phyloP scores from a whole-genome alignment of 495 filamentous ascomycete genomes.

The Daldinia grandis region DNA sequence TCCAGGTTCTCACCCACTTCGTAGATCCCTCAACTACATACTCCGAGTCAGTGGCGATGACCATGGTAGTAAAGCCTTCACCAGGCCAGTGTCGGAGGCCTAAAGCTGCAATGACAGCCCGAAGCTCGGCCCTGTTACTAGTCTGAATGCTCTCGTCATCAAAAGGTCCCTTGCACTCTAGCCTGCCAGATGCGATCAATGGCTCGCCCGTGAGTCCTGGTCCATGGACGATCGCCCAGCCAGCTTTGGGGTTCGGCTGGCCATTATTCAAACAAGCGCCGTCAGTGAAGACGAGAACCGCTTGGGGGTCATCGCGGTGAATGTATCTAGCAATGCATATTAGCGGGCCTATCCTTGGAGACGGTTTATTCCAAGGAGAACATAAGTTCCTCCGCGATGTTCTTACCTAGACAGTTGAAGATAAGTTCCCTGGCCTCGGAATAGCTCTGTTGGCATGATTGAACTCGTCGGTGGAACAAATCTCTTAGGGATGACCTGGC shows the following conservation, averaged over 20 bases:
- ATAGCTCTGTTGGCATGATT: slow-evolving; percentile 36
- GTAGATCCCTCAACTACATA: slow-evolving; percentile 55
- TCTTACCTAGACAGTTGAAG: slow-evolving; percentile 23
- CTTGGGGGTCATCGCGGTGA: slow-evolving; percentile 30
- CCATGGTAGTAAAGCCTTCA: slow-evolving; percentile 51
- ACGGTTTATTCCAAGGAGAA: background rate
- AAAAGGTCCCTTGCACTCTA: slow-evolving; percentile 49
- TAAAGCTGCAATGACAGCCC: slow-evolving; percentile 53
- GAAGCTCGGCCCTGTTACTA: slow-evolving; percentile 58
- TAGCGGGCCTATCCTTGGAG: slow-evolving; percentile 7
- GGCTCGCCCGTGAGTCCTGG: background rate
- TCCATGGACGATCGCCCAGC: slow-evolving; percentile 50
- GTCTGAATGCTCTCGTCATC: slow-evolving; percentile 44
- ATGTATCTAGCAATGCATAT: slow-evolving; percentile 42
- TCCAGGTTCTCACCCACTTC: slow-evolving; percentile 52
- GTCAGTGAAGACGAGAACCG: slow-evolving; percentile 42
- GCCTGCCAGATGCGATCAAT: slow-evolving; percentile 29
- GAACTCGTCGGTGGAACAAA: slow-evolving; percentile 41
- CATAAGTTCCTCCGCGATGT: background rate
- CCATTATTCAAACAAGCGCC: slow-evolving; percentile 54
- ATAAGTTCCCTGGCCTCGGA: slow-evolving; percentile 25
- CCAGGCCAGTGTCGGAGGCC: slow-evolving; percentile 46
- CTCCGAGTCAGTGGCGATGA: slow-evolving; percentile 59
- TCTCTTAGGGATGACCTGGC: slow-evolving; percentile 41
- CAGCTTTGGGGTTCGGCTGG: slow-evolving; percentile 43